Percentiles rank a stretch among this genome's conserved stretches.
These are phyloP conservation scores for Simmondsia chinensis DNA, from an alignment of 148 eudicot genomes.

Conservation along the genomic window DNA sequence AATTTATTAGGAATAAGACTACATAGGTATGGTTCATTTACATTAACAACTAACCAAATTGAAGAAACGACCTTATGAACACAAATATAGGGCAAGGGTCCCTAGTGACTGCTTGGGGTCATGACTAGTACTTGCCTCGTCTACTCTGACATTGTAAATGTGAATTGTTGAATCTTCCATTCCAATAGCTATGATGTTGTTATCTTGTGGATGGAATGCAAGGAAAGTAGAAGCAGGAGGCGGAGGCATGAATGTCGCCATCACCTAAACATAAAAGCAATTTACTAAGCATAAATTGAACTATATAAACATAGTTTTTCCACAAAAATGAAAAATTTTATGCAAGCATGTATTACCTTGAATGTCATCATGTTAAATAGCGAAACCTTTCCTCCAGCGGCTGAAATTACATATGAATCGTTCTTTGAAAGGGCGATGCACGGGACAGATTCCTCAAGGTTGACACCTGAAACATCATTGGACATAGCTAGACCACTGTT, in stretches of 20 bases:
- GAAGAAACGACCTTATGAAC: too few species aligned
- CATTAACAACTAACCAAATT: too few species aligned
- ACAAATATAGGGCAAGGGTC: too few species aligned
- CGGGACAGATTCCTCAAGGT: conserved; percentile 84
- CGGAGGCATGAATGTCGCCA: conserved; percentile 94
- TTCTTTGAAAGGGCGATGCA: conserved; percentile 97
- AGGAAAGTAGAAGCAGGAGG: conserved; percentile 89
- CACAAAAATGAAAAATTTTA: too few species aligned
- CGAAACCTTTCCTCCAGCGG: conserved; percentile 91
- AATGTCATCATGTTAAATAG: conserved; percentile 97
- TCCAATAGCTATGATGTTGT: conserved; percentile 95
- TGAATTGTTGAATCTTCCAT: conserved; percentile 95
- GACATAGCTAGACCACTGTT: conserved; percentile 91
- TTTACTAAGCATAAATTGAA: background rate
- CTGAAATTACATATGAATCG: conserved; percentile 95
- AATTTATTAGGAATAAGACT: too few species aligned
- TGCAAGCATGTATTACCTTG: conserved; percentile 47
- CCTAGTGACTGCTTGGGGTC: too few species aligned
- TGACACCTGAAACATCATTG: conserved; percentile 80
- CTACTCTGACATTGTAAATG: conserved; percentile 93
- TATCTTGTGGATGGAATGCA: conserved; percentile 97
- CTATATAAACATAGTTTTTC: too few species aligned
- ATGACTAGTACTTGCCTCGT: conserved; percentile 46
- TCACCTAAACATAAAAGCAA: conserved; percentile 40
- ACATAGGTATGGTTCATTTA: too few species aligned